Evolutionary conservation across 2,329 filamentous ascomycete genomes (phyloP).

Genomic region (Calonectria hawksworthii): DNA sequence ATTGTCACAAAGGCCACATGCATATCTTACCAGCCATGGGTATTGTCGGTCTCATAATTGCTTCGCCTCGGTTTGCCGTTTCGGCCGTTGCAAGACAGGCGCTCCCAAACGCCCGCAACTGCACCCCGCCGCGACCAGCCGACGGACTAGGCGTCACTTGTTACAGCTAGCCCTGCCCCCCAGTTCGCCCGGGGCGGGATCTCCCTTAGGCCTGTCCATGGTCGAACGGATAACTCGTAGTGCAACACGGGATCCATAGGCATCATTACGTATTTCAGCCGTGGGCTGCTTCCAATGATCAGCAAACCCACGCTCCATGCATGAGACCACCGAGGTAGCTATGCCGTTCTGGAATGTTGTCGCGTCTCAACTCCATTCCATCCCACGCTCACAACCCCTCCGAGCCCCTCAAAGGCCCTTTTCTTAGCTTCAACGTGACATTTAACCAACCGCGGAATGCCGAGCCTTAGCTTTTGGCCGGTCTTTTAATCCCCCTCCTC

Average conservation of each 20-base stretch:
- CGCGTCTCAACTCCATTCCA: slow-evolving; percentile 44
- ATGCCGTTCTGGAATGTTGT: slow-evolving; percentile 46
- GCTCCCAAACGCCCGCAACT: slow-evolving; percentile 9
- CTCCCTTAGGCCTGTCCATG: slow-evolving; percentile 33
- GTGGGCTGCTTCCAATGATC: slow-evolving; percentile 38
- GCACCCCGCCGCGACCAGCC: slow-evolving; percentile 9
- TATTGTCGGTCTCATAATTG: slow-evolving; percentile 11
- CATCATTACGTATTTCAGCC: slow-evolving; percentile 44
- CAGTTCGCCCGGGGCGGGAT: slow-evolving; percentile 13
- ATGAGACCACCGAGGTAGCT: slow-evolving; percentile 39
- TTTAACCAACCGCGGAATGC: slow-evolving; percentile 35
- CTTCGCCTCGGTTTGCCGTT: slow-evolving; percentile 9
- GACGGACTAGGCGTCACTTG: slow-evolving; percentile 5
- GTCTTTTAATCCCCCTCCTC: slow-evolving; percentile 42
- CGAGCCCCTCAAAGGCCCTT: slow-evolving; percentile 35
- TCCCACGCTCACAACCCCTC: slow-evolving; percentile 42
- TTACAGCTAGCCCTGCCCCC: slow-evolving; percentile 1
- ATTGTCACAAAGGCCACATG: slow-evolving; percentile 9
- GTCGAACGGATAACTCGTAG: slow-evolving; percentile 36
- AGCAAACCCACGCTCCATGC: slow-evolving; percentile 39
- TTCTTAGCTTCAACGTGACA: slow-evolving; percentile 32
- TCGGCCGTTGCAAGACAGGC: slow-evolving; percentile 3
- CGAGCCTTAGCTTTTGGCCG: slow-evolving; percentile 15
- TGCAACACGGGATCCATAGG: slow-evolving; percentile 33
- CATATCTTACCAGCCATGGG: not conserved